A percentile compares a stretch with the other conserved stretches of the same genome.
phyloP scores from a whole-genome alignment of 768 basidiomycete genomes.

The Tylopilus plumbeoviolaceoides region DNA sequence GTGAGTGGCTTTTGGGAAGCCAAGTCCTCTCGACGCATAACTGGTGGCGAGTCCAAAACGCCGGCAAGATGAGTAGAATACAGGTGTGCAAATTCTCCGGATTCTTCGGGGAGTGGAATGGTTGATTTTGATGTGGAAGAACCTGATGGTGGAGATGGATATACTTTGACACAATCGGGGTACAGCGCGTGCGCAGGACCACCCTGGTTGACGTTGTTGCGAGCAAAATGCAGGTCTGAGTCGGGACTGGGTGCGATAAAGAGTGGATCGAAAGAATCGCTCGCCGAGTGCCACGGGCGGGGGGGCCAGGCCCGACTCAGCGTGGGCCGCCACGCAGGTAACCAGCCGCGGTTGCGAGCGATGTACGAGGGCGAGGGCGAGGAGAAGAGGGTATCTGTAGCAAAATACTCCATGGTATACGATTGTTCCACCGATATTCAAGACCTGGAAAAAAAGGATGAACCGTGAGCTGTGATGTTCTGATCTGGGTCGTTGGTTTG shows the following conservation, averaged over 20 bases:
- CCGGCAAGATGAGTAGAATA: slow-evolving; percentile 30
- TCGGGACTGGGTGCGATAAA: slow-evolving; percentile 19
- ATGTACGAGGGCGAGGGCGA: slow-evolving; percentile 17
- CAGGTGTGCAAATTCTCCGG: slow-evolving; percentile 8
- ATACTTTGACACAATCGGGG: slow-evolving; percentile 19
- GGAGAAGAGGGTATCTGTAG: slow-evolving; percentile 28
- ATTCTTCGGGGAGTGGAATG: slow-evolving; percentile 26
- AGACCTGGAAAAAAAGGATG: slow-evolving; percentile 21
- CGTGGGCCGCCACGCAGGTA: slow-evolving; percentile 11
- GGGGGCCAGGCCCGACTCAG: slow-evolving; percentile 15
- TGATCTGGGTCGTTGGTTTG: not conserved
- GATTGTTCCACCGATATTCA: slow-evolving; percentile 30
- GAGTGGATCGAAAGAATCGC: slow-evolving; percentile 22
- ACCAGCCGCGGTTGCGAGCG: slow-evolving; percentile 11
- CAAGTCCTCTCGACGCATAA: slow-evolving; percentile 30
- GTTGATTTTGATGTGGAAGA: slow-evolving; percentile 25
- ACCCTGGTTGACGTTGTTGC: slow-evolving; percentile 12
- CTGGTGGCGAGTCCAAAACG: slow-evolving; percentile 33
- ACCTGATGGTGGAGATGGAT: slow-evolving; percentile 28
- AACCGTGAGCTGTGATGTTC: not conserved
- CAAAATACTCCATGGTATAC: slow-evolving; percentile 31
- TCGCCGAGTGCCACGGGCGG: slow-evolving; percentile 15
- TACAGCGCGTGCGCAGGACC: slow-evolving; percentile 12
- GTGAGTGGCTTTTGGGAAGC: slow-evolving; percentile 34
- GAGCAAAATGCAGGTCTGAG: slow-evolving; percentile 15